Evolutionary conservation across 192 early-diverging fungal species (phyloP).

Genomic region (Backusella parvicylindrica): DNA sequence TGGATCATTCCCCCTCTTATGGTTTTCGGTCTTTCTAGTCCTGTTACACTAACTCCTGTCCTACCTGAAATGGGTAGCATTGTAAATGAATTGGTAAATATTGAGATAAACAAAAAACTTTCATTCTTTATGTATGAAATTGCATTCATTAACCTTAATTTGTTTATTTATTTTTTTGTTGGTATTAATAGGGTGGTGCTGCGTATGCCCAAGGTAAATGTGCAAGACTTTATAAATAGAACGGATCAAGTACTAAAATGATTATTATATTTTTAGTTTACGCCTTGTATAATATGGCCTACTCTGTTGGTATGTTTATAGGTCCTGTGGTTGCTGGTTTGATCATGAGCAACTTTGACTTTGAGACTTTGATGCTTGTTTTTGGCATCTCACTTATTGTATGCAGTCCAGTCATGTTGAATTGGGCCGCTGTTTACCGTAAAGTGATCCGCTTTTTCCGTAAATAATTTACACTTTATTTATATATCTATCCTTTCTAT

Average conservation of each 20-base stretch:
- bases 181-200: slow-evolving; percentile 22
- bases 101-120: slow-evolving; percentile 15
- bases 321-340: slow-evolving; percentile 64
- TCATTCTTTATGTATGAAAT: not conserved
- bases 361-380: slow-evolving; percentile 19
- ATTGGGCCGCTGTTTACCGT: slow-evolving; percentile 13
- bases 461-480: not conserved
- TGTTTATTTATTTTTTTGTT: not conserved
- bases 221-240: not conserved
- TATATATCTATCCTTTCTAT: not conserved
- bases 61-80: slow-evolving; percentile 67
- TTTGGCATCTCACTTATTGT: slow-evolving; percentile 7
- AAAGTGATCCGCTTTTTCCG: not conserved
- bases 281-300: slow-evolving; percentile 75
- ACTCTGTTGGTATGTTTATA: slow-evolving; percentile 70
- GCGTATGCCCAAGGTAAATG: slow-evolving; percentile 34
- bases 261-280: slow-evolving; percentile 39
- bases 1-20: slow-evolving; percentile 43
- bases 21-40: slow-evolving; percentile 50
- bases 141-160: not conserved
- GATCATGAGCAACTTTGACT: slow-evolving; percentile 17
- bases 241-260: not conserved
- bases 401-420: slow-evolving; percentile 28
- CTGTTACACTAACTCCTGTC: slow-evolving; percentile 58
- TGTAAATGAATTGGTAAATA: slow-evolving; percentile 60